These are phyloP conservation scores for Hanseniaspora sp. DNA, from an alignment of 1,139 yeast genomes.

Conservation along the genomic window DNA sequence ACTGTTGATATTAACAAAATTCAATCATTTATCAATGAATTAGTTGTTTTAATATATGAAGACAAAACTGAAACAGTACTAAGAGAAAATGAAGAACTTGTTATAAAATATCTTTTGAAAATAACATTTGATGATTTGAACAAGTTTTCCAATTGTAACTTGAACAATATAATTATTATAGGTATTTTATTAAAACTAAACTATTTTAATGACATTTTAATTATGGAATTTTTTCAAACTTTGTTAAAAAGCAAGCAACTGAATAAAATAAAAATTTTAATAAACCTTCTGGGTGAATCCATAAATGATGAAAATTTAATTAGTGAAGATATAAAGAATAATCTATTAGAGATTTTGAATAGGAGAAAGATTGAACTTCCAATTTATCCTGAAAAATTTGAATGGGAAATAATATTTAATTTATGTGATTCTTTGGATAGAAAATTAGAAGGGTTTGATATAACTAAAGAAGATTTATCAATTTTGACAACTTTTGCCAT, in stretches of 20 bases:
- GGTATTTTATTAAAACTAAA: constrained; percentile 5
- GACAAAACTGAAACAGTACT: background rate
- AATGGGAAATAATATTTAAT: background rate
- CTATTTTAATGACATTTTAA: constrained; percentile 7
- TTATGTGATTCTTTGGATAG: background rate
- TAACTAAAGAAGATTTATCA: constrained; percentile 10
- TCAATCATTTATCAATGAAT: background rate
- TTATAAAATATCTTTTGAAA: constrained; percentile 3
- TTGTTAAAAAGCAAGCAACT: constrained; percentile 6
- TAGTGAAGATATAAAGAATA: constrained; percentile 5
- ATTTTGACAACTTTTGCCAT: background rate
- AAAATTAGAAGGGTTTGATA: background rate
- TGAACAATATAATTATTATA: constrained; percentile 2
- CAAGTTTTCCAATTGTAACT: constrained; percentile 5
- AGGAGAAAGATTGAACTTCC: constrained; percentile 13
- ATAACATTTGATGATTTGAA: constrained; percentile 7
- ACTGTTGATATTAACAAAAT: background rate
- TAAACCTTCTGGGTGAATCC: background rate
- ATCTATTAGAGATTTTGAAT: background rate
- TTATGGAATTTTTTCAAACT: constrained; percentile 8
- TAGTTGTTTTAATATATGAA: background rate
- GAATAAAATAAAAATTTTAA: constrained; percentile 3
- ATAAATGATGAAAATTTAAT: constrained; percentile 6
- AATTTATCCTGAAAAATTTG: constrained; percentile 6
- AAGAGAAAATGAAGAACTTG: background rate